Evolutionary conservation across 2,329 filamentous ascomycete genomes (phyloP).

Genomic region (Xylaria digitata): DNA sequence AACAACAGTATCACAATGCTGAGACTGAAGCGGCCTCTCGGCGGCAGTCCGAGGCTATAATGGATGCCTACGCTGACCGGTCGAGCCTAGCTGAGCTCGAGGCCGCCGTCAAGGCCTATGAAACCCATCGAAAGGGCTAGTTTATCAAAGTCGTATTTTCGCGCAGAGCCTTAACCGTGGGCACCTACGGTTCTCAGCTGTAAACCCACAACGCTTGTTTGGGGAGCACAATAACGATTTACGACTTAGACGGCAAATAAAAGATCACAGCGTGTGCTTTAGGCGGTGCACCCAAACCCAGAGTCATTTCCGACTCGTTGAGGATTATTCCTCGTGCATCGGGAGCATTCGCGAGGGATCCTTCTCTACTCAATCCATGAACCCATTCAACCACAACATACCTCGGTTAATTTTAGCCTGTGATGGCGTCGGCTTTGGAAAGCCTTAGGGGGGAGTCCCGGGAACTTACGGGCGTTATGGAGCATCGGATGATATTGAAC

Average conservation of each 20-base stretch:
- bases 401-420: constrained; percentile 23
- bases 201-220: neutral
- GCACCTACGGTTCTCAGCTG: neutral
- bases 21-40: constrained; percentile 49
- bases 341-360: constrained; percentile 1
- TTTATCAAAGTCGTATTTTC: neutral
- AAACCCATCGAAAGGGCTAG: constrained; percentile 44
- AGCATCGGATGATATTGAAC: constrained; percentile 32
- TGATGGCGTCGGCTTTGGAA: constrained; percentile 20
- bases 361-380: constrained; percentile 17
- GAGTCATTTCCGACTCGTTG: neutral
- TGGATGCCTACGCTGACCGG: constrained; percentile 63
- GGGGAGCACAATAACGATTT: constrained; percentile 20
- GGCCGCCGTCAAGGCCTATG: constrained; percentile 61
- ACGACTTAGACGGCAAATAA: constrained; percentile 25
- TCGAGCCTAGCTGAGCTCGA: constrained; percentile 62
- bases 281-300: neutral
- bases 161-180: neutral
- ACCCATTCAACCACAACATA: constrained; percentile 16
- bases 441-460: constrained; percentile 17
- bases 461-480: constrained; percentile 25
- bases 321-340: neutral
- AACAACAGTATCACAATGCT: constrained; percentile 46
- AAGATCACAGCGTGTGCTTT: constrained; percentile 7
- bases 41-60: constrained; percentile 53